These are phyloP conservation scores for Erigeron philadelphicus DNA, from an alignment of 140 eudicot species.

Conservation along the genomic window DNA sequence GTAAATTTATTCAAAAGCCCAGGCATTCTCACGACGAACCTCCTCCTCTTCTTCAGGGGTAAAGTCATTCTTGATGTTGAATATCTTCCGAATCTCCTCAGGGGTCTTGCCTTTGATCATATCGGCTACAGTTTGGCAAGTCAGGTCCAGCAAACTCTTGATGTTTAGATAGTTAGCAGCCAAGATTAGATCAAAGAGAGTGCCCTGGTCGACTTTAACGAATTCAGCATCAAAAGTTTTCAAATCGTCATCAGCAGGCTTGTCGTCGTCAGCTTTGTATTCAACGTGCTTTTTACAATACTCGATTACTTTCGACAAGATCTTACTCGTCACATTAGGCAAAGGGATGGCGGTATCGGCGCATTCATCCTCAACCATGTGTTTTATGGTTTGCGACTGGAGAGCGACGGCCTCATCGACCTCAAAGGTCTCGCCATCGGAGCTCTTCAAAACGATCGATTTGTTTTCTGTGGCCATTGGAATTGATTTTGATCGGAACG, in stretches of 20 bases:
- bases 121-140: constrained; percentile 87
- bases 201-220: constrained; percentile 2
- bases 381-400: background rate
- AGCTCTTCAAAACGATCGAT: background rate
- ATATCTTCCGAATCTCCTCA: constrained; percentile 70
- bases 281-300: background rate
- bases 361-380: background rate
- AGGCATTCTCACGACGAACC: constrained; percentile 71
- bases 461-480: background rate
- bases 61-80: constrained; percentile 73
- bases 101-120: constrained; percentile 89
- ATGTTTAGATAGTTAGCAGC: constrained; percentile 77
- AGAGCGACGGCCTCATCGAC: background rate
- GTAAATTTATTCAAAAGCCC: constrained; percentile 65
- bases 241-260: background rate
- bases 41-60: constrained; percentile 90
- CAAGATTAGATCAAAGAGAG: background rate
- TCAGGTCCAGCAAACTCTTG: constrained; percentile 60
- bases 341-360: background rate
- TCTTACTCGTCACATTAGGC: background rate
- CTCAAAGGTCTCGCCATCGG: constrained; percentile 1
- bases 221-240: background rate
- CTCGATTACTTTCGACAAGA: background rate
- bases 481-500: background rate
- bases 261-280: background rate